phyloP scores from a whole-genome alignment of 1,284 basidiomycete species.

The Rhodotorula sp. region DNA sequence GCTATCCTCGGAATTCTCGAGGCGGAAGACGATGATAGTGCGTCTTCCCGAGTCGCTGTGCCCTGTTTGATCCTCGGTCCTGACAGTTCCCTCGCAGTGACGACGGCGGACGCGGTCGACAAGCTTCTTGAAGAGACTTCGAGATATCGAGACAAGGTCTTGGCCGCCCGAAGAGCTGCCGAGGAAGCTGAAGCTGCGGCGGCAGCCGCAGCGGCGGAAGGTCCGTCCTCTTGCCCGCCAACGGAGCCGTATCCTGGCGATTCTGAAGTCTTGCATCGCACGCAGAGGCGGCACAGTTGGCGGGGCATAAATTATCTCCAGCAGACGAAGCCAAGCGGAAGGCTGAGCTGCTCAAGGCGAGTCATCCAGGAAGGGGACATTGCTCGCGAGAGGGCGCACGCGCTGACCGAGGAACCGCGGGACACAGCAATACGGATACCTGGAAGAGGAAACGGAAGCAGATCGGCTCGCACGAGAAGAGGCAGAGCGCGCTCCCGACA shows the following conservation, averaged over 20 bases:
- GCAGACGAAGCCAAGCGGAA: constrained; percentile 33
- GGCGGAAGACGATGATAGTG: constrained; percentile 34
- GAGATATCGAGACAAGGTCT: constrained; percentile 9
- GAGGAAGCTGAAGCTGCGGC: constrained; percentile 19
- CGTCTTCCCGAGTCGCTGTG: background rate
- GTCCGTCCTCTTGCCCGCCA: background rate
- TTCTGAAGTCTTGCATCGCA: background rate
- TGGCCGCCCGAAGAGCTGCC: constrained; percentile 9
- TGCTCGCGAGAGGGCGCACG: no score
- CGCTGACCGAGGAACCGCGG: background rate
- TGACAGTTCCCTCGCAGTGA: constrained; percentile 14
- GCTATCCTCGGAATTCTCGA: constrained; percentile 38
- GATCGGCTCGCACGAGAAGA: constrained; percentile 11
- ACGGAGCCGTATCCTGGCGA: background rate
- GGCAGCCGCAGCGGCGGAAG: constrained; percentile 13
- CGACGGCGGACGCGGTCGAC: constrained; percentile 5
- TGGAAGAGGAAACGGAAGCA: constrained; percentile 31
- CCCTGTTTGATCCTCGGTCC: background rate
- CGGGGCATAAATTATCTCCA: constrained; percentile 17
- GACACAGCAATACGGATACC: constrained; percentile 29
- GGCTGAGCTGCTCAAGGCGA: constrained; percentile 26
- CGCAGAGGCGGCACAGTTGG: background rate
- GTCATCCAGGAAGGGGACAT: background rate
- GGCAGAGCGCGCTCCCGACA: constrained; percentile 4
- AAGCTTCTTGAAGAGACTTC: constrained; percentile 22